These are phyloP conservation scores for Pyrenophora seminiperda DNA, from an alignment of 2,329 filamentous ascomycete genomes.

Conservation along the genomic window DNA sequence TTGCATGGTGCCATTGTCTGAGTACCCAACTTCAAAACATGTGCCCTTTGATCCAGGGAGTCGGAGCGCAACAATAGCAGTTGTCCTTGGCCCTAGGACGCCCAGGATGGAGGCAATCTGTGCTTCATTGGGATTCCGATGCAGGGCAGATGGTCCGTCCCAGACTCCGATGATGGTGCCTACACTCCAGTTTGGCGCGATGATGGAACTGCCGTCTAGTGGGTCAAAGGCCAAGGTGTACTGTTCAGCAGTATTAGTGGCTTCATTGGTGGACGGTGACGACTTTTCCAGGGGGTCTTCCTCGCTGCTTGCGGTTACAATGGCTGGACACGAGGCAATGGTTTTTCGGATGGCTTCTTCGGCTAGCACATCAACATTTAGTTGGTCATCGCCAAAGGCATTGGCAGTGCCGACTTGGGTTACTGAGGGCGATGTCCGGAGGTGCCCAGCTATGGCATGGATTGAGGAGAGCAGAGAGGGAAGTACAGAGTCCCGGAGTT, in stretches of 20 bases:
- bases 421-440: conserved; percentile 23
- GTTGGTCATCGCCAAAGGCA: conserved; percentile 62
- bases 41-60: conserved; percentile 45
- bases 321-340: conserved; percentile 58
- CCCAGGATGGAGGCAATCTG: conserved; percentile 45
- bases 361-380: conserved; percentile 63
- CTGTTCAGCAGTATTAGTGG: conserved; percentile 29
- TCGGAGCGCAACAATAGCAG: conserved; percentile 60
- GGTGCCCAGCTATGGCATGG: conserved; percentile 20
- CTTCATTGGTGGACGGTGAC: background rate
- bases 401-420: conserved; percentile 50
- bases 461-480: conserved; percentile 24
- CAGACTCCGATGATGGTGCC: conserved; percentile 67
- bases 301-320: conserved; percentile 65
- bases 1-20: conserved; percentile 40
- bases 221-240: conserved; percentile 69
- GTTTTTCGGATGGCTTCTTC: conserved; percentile 62
- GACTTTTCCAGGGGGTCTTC: conserved; percentile 61
- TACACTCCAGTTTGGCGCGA: conserved; percentile 46
- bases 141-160: conserved; percentile 34
- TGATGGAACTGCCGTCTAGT: conserved; percentile 67
- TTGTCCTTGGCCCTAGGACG: conserved; percentile 42
- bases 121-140: conserved; percentile 22
- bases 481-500: conserved; percentile 18
- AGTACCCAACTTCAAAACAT: conserved; percentile 61